Percentiles rank a stretch among this genome's conserved stretches.
phyloP scores from a whole-genome alignment of 192 early-diverging fungal genomes.

The Rhizophagus prolifer region DNA sequence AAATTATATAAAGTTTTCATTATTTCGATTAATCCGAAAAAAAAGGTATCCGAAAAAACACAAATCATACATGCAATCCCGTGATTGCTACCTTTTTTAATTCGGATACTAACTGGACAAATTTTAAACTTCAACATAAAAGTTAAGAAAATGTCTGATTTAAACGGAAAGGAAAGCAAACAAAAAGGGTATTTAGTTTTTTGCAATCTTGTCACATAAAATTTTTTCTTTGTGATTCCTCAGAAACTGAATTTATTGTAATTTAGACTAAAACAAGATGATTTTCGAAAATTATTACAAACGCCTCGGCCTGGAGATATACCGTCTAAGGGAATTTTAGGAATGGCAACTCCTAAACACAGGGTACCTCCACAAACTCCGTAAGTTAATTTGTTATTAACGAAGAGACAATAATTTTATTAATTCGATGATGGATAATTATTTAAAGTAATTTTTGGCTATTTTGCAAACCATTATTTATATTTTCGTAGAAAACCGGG shows the following conservation, averaged over 20 bases:
- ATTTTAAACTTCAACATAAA: too few species aligned
- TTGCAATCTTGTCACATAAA: not conserved
- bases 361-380: constrained; percentile 33
- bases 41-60: too few species aligned
- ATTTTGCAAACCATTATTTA: not conserved
- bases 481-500: not conserved
- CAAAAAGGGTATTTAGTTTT: not conserved
- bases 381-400: too few species aligned
- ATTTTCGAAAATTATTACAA: constrained; percentile 73
- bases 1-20: too few species aligned
- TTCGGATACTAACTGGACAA: too few species aligned
- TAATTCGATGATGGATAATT: too few species aligned
- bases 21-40: too few species aligned
- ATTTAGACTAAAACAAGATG: constrained; percentile 68
- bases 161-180: constrained; percentile 5
- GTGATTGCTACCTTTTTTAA: too few species aligned
- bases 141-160: not conserved
- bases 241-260: not conserved
- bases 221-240: not conserved
- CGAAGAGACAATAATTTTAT: too few species aligned
- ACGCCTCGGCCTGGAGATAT: constrained; percentile 59
- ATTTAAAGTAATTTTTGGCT: too few species aligned
- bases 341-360: constrained; percentile 31
- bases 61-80: too few species aligned
- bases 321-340: constrained; percentile 34